Conservation (phyloP, 768 basidiomycete species). For the Rhizopogon vulgaris region DNA sequence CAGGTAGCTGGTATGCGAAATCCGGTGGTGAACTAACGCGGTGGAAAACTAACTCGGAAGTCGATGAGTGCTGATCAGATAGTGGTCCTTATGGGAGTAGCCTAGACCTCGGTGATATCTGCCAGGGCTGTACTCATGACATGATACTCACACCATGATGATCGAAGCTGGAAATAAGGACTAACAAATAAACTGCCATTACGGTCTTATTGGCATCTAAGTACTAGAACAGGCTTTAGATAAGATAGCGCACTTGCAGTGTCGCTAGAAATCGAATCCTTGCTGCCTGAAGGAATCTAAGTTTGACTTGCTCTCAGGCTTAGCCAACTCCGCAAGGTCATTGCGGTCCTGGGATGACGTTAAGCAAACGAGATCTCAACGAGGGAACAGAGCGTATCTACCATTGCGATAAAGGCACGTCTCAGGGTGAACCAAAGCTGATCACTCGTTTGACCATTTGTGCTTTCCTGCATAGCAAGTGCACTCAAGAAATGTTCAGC, state of each 20-base stretch:
- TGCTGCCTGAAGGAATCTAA: conserved; percentile 72
- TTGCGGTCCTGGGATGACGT: conserved; percentile 51
- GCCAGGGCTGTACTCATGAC: background rate
- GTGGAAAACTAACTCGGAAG: too few relatives aligned
- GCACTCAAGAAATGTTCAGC: conserved; percentile 93
- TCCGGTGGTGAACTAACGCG: too few relatives aligned
- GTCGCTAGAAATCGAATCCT: conserved; percentile 81
- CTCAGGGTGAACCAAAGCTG: conserved; percentile 89
- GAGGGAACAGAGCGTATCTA: conserved; percentile 25
- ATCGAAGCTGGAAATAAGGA: background rate
- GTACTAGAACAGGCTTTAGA: background rate
- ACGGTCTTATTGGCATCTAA: background rate
- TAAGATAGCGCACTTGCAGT: background rate
- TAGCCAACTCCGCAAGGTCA: conserved; percentile 76
- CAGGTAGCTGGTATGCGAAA: too few relatives aligned
- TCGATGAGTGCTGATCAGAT: background rate
- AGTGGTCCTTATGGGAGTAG: too few relatives aligned
- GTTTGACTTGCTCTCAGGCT: conserved; percentile 51
- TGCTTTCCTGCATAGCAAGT: conserved; percentile 68
- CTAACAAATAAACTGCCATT: background rate
- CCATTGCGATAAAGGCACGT: conserved; percentile 78
- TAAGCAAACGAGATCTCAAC: background rate
- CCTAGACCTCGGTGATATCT: background rate
- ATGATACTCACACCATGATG: background rate
- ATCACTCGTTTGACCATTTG: conserved; percentile 64